phyloP scores from a whole-genome alignment of 2,329 filamentous ascomycete genomes.

The Knufia petricola region DNA sequence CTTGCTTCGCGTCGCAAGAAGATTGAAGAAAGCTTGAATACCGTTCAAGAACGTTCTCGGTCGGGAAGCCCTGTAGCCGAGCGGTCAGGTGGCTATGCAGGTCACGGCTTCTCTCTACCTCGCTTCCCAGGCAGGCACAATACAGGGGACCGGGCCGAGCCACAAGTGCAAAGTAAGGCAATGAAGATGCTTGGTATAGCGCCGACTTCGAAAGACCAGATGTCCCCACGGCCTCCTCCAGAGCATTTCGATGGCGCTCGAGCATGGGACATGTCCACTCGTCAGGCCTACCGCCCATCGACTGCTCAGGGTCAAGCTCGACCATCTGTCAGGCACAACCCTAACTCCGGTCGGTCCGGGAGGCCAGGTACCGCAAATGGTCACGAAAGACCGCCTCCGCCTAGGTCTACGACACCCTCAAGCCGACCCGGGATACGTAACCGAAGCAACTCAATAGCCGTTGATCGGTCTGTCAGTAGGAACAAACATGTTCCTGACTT shows the following conservation, averaged over 20 bases:
- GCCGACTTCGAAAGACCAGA: not conserved
- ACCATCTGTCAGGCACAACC: not conserved
- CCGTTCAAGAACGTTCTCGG: slow-evolving; percentile 33
- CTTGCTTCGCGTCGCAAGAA: slow-evolving; percentile 38
- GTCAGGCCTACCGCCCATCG: slow-evolving; percentile 1
- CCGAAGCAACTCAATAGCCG: slow-evolving; percentile 46
- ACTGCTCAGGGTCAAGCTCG: not conserved
- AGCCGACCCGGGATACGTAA: slow-evolving; percentile 29
- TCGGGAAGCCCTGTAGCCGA: slow-evolving; percentile 35
- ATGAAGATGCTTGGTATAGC: slow-evolving; percentile 34
- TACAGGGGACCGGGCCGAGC: slow-evolving; percentile 27
- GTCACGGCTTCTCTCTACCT: slow-evolving; percentile 24
- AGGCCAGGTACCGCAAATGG: not conserved
- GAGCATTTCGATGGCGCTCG: not conserved
- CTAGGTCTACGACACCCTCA: slow-evolving; percentile 23
- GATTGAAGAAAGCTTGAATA: slow-evolving; percentile 40
- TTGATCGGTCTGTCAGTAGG: slow-evolving; percentile 46
- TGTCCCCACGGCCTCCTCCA: not conserved
- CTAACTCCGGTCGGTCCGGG: not conserved
- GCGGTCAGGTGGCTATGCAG: slow-evolving; percentile 19
- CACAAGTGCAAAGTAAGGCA: slow-evolving; percentile 29
- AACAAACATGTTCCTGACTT: slow-evolving; percentile 43
- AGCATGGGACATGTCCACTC: slow-evolving; percentile 1
- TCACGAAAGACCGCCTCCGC: slow-evolving; percentile 2
- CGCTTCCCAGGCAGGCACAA: slow-evolving; percentile 37